phyloP scores from a whole-genome alignment of 2,329 filamentous ascomycete species.

The Apiospora marii region DNA sequence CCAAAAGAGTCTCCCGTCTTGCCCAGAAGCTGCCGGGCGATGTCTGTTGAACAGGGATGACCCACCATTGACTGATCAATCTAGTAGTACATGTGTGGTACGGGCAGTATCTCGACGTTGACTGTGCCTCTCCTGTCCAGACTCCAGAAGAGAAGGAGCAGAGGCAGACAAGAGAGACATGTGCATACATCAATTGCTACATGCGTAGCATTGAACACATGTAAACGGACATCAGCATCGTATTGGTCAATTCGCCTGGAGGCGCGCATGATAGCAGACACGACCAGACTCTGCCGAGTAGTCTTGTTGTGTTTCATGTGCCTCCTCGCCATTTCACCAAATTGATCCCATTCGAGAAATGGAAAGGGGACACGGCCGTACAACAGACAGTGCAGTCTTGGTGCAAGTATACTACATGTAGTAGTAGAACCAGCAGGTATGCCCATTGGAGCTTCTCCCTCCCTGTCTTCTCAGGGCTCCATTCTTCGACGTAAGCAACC shows the following conservation, averaged over 20 bases:
- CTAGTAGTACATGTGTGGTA: background rate
- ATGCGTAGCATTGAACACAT: no score
- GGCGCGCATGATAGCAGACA: background rate
- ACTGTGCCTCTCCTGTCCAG: background rate
- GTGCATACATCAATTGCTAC: background rate
- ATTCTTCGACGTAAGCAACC: background rate
- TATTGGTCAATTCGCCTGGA: background rate
- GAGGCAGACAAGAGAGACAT: background rate
- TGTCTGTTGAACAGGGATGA: constrained; percentile 9
- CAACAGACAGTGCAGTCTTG: background rate
- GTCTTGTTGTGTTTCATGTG: background rate
- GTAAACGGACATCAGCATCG: background rate
- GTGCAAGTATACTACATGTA: no score
- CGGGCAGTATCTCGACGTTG: background rate
- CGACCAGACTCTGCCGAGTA: background rate
- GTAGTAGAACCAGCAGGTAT: background rate
- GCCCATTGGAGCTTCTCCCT: background rate
- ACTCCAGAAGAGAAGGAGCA: background rate
- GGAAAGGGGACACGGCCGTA: background rate
- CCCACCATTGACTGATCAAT: background rate
- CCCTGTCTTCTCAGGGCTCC: background rate
- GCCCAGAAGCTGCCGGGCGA: constrained; percentile 2
- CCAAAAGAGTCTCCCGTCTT: background rate
- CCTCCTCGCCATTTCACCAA: background rate
- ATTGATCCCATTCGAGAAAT: background rate